phyloP scores from a whole-genome alignment of 805 yeast species.

The Kodamaea leandrae region DNA sequence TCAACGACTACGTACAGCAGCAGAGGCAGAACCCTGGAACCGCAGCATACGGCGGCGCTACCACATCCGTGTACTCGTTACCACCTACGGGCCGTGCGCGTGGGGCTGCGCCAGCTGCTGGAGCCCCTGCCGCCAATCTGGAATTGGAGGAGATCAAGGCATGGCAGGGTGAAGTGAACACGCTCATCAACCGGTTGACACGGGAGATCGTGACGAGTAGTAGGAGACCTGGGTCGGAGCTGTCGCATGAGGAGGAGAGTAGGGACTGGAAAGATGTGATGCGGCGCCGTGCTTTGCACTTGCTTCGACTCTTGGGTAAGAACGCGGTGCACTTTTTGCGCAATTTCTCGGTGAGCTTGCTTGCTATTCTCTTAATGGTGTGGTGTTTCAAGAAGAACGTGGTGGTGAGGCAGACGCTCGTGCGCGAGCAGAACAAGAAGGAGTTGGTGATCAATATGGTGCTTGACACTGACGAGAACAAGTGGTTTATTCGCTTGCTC shows the following conservation, averaged over 20 bases:
- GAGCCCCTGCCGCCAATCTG: slow-evolving; percentile 2
- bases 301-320: slow-evolving; percentile 28
- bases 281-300: slow-evolving; percentile 10
- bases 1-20: slow-evolving; percentile 36
- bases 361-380: slow-evolving; percentile 37
- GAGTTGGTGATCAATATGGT: slow-evolving; percentile 44
- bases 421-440: slow-evolving; percentile 27
- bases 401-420: slow-evolving; percentile 36
- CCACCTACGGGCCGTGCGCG: slow-evolving; percentile 12
- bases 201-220: slow-evolving; percentile 28
- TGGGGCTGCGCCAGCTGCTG: slow-evolving; percentile 1
- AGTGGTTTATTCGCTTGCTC: slow-evolving; percentile 42
- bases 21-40: slow-evolving; percentile 23
- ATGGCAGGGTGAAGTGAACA: slow-evolving; percentile 56
- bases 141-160: slow-evolving; percentile 41
- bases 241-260: background rate
- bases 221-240: slow-evolving; percentile 3
- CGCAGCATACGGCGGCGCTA: slow-evolving; percentile 10
- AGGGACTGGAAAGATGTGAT: slow-evolving; percentile 5
- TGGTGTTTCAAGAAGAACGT: slow-evolving; percentile 45
- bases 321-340: slow-evolving; percentile 28
- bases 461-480: slow-evolving; percentile 41
- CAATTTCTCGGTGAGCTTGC: slow-evolving; percentile 34
- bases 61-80: slow-evolving; percentile 15
- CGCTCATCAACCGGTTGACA: slow-evolving; percentile 44